phyloP scores from a whole-genome alignment of 78 protist species.

The Paratrimastix pyriformis region DNA sequence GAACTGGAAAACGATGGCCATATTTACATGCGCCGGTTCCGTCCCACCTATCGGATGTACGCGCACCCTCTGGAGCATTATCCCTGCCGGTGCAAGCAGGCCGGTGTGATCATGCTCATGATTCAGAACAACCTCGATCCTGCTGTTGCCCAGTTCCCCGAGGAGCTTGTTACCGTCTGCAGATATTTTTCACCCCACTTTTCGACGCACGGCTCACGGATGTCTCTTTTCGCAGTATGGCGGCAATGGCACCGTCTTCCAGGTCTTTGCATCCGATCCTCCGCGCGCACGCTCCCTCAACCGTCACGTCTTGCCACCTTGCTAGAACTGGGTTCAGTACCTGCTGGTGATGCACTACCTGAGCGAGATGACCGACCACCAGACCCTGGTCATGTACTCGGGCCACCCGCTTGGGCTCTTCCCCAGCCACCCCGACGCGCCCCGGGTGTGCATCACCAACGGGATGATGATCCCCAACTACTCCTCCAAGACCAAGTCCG shows the following conservation, averaged over 20 bases:
- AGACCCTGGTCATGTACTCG: constrained; percentile 37
- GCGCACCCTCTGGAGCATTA: constrained; percentile 59
- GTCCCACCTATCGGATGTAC: constrained; percentile 54
- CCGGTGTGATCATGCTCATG: constrained; percentile 64
- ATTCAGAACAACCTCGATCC: constrained; percentile 73
- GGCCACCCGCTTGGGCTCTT: constrained; percentile 44
- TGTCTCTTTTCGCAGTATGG: no score
- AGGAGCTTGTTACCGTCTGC: constrained; percentile 78
- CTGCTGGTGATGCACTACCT: constrained; percentile 65
- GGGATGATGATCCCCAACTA: constrained; percentile 85
- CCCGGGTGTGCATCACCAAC: constrained; percentile 69
- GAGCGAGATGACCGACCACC: constrained; percentile 60
- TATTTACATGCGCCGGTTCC: constrained; percentile 80
- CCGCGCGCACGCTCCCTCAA: no score
- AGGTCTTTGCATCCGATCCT: constrained; percentile 34
- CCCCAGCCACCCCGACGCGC: constrained; percentile 25
- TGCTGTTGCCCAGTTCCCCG: constrained; percentile 83
- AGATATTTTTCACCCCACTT: no score
- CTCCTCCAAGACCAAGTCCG: constrained; percentile 48
- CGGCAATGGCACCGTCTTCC: constrained; percentile 80
- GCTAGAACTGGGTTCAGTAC: constrained; percentile 70
- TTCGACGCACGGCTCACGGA: no score
- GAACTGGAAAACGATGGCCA: constrained; percentile 68
- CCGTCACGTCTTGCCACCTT: not conserved
- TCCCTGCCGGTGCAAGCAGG: constrained; percentile 56